Conservation (phyloP, 2,329 filamentous ascomycete species). For the Aspergillus hortae region DNA sequence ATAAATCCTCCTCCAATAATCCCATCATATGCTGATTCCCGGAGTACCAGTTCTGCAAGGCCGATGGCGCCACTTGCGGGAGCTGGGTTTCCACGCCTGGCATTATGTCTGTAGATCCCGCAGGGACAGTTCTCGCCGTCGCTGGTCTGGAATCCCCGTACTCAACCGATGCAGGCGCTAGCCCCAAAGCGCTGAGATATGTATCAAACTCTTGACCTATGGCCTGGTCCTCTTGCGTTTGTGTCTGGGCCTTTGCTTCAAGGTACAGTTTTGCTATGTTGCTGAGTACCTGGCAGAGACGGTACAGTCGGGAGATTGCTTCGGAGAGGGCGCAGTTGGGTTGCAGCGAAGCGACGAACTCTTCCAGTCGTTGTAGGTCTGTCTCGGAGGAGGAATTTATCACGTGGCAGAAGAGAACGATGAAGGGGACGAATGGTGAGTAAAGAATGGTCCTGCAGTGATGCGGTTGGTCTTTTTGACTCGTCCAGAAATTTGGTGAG, state of each 20-base stretch:
- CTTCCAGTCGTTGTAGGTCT: slow-evolving; percentile 54
- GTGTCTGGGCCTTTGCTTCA: slow-evolving; percentile 57
- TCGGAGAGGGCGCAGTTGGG: slow-evolving; percentile 53
- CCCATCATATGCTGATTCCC: slow-evolving; percentile 64
- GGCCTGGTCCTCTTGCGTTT: slow-evolving; percentile 45
- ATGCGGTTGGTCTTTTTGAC: neutral
- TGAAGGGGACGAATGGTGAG: slow-evolving; percentile 49
- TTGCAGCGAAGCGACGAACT: slow-evolving; percentile 56
- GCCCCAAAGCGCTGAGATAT: slow-evolving; percentile 61
- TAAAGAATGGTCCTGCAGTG: slow-evolving; percentile 36
- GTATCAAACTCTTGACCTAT: slow-evolving; percentile 61
- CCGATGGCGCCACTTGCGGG: slow-evolving; percentile 24
- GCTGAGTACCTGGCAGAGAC: slow-evolving; percentile 60
- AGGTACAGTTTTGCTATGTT: slow-evolving; percentile 61
- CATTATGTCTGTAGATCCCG: slow-evolving; percentile 6
- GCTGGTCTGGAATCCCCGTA: slow-evolving; percentile 11
- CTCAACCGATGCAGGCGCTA: slow-evolving; percentile 44
- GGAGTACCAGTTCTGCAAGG: slow-evolving; percentile 63
- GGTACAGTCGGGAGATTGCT: slow-evolving; percentile 58
- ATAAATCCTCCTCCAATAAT: slow-evolving; percentile 58
- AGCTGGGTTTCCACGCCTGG: slow-evolving; percentile 15
- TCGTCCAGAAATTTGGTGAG: neutral
- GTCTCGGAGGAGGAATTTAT: slow-evolving; percentile 50
- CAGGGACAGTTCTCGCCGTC: neutral
- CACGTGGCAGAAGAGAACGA: slow-evolving; percentile 47